Evolutionary conservation across 2,329 filamentous ascomycete species (phyloP).

Genomic region (Eurotiales sp.): DNA sequence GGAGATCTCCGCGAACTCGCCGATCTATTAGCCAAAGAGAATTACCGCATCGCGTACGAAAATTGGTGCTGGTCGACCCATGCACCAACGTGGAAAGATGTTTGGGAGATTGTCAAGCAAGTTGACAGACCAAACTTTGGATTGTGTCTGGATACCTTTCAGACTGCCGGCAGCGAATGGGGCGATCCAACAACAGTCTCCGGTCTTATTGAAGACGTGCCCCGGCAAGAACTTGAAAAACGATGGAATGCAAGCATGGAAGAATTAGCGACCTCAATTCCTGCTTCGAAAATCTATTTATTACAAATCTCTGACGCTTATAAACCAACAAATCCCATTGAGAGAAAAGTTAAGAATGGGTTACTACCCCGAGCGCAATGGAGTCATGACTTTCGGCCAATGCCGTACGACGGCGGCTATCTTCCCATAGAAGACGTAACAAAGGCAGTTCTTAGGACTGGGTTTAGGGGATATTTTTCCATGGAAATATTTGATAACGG

Average conservation of each 20-base stretch:
- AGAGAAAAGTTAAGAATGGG: constrained; percentile 50
- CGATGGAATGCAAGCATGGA: constrained; percentile 54
- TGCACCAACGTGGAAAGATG: constrained; percentile 64
- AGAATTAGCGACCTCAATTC: constrained; percentile 55
- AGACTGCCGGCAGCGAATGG: constrained; percentile 69
- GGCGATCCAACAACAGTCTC: constrained; percentile 64
- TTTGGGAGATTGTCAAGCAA: constrained; percentile 63
- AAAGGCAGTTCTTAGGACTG: constrained; percentile 63
- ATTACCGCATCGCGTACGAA: constrained; percentile 67
- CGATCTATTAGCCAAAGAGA: constrained; percentile 56
- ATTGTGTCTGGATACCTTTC: constrained; percentile 74
- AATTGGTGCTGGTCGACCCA: constrained; percentile 80
- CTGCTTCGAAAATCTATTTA: constrained; percentile 67
- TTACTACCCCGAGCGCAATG: constrained; percentile 61
- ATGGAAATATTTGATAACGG: constrained; percentile 68
- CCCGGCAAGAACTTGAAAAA: constrained; percentile 45
- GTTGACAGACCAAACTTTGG: constrained; percentile 65
- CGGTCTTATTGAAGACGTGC: constrained; percentile 53
- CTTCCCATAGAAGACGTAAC: constrained; percentile 64
- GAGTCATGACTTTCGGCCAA: constrained; percentile 67
- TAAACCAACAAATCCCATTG: constrained; percentile 55
- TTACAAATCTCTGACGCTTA: constrained; percentile 75
- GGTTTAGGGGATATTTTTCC: constrained; percentile 64
- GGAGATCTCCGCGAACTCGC: constrained; percentile 61
- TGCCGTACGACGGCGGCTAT: constrained; percentile 69